Conservation (phyloP, 768 basidiomycete genomes). For the Lyophyllum semitale region DNA sequence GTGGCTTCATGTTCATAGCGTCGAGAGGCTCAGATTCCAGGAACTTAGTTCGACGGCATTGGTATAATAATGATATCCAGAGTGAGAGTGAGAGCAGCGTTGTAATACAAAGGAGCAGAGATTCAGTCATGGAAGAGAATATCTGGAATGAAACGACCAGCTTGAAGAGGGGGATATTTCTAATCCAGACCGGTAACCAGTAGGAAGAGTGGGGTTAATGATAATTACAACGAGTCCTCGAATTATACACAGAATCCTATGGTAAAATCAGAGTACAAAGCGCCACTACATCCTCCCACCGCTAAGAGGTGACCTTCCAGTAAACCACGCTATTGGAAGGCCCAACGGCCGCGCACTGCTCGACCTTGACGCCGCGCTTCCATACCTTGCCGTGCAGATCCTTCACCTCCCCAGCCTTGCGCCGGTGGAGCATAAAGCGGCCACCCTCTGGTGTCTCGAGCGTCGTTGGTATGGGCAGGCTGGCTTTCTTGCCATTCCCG, state of each 20-base stretch:
- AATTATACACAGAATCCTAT: background rate
- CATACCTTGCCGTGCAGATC: conserved; percentile 64
- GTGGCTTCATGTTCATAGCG: too few relatives aligned
- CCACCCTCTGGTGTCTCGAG: conserved; percentile 54
- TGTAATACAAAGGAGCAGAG: too few relatives aligned
- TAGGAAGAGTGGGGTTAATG: too few relatives aligned
- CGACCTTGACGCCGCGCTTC: conserved; percentile 60
- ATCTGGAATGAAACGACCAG: too few relatives aligned
- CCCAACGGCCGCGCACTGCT: conserved; percentile 67
- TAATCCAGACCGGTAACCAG: too few relatives aligned
- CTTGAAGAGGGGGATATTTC: too few relatives aligned
- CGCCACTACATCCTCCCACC: conserved; percentile 8
- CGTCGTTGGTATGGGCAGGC: conserved; percentile 52
- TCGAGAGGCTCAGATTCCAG: too few relatives aligned
- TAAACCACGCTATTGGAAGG: conserved; percentile 66
- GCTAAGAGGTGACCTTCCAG: conserved; percentile 52
- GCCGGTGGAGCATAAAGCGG: conserved; percentile 59
- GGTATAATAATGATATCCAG: too few relatives aligned
- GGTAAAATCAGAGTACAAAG: background rate
- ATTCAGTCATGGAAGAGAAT: too few relatives aligned
- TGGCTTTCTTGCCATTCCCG: conserved; percentile 71
- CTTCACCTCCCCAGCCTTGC: conserved; percentile 51
- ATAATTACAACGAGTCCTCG: background rate
- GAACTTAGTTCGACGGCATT: too few relatives aligned
- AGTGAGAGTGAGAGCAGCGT: too few relatives aligned